Evolutionary conservation across 2,329 filamentous ascomycete species (phyloP), one percentile per base, ranked within the genome.

Genomic region (Ramularia collo-cygni): DNA sequence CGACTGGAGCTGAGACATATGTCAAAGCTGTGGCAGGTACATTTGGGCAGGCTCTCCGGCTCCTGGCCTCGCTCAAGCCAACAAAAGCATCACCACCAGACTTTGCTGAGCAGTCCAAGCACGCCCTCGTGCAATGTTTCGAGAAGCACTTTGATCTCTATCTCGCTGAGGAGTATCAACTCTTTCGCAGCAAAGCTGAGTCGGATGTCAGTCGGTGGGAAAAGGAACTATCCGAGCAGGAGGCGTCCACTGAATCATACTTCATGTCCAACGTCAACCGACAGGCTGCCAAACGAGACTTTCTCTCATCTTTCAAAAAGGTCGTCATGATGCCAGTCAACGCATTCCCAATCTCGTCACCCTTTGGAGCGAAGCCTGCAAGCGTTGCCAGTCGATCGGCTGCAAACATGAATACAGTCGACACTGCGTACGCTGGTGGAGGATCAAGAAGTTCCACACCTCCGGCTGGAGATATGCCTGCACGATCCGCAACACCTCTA

Each of bases 311-410:
- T 0, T 98, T 98, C 71, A 95, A 88, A 59, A 96, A 96, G 63
- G 92, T 98, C 7, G 85, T 98, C 50, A 95, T 98, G 89, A 93
- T 95, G 81, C 92, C 92, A 2, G 90, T 98, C 35, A 94, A 86
- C 37, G 90, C 88, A 70, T 77, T 69, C n/a, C 73, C 73, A 39
- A 38, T 48, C 10, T 38, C 37, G 10, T 49, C 43, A 18, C 52
- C 54, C 4, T 85, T 79, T 56, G 72, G 63, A 13, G 59, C 59
- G 30, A 70, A 63, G 46, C 54, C 63, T 15, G 45, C 59, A 15
- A 33, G 47, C 8, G 43, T 51, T 4, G 42, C 48, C 6, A 39
- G 35, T 13, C 35, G 43, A 16, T 42, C 47, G 9, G 43, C 50
- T 4, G 42, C 45, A 9, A 48, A 47, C 28, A 61, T 60, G 19